phyloP scores from a whole-genome alignment of 1,284 basidiomycete genomes.

The Ceratobasidium papillatum region DNA sequence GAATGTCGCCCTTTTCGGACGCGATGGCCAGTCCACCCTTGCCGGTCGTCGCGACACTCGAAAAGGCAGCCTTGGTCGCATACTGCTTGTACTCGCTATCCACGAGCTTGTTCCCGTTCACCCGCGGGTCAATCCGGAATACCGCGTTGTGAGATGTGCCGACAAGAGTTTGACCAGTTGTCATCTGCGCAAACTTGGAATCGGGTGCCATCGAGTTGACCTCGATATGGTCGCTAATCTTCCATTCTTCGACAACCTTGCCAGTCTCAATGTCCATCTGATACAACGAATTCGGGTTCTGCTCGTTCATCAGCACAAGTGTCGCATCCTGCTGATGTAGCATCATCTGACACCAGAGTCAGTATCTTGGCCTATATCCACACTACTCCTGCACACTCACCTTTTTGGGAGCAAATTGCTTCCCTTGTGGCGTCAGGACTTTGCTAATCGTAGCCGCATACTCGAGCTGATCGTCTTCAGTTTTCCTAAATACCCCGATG shows the following conservation, averaged over 20 bases:
- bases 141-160: constrained; percentile 93
- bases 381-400: constrained; percentile 57
- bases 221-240: constrained; percentile 86
- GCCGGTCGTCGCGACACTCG: constrained; percentile 89
- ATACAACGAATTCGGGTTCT: constrained; percentile 86
- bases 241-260: constrained; percentile 99
- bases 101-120: constrained; percentile 90
- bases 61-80: constrained; percentile 94
- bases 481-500: constrained; percentile 96
- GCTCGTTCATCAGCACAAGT: constrained; percentile 93
- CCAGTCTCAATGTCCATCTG: constrained; percentile 95
- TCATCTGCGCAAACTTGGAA: constrained; percentile 95
- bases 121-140: constrained; percentile 96
- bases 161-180: constrained; percentile 91
- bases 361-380: constrained; percentile 12
- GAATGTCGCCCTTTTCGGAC: constrained; percentile 95
- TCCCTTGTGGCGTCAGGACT: constrained; percentile 82
- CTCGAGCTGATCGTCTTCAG: constrained; percentile 79
- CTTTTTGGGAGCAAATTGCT: constrained; percentile 86
- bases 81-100: constrained; percentile 98
- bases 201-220: constrained; percentile 93
- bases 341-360: constrained; percentile 76
- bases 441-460: constrained; percentile 91
- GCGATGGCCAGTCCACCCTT: constrained; percentile 90
- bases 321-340: constrained; percentile 96